phyloP scores from a whole-genome alignment of 352 stramenopile genomes.

The Phytophthora rubi region DNA sequence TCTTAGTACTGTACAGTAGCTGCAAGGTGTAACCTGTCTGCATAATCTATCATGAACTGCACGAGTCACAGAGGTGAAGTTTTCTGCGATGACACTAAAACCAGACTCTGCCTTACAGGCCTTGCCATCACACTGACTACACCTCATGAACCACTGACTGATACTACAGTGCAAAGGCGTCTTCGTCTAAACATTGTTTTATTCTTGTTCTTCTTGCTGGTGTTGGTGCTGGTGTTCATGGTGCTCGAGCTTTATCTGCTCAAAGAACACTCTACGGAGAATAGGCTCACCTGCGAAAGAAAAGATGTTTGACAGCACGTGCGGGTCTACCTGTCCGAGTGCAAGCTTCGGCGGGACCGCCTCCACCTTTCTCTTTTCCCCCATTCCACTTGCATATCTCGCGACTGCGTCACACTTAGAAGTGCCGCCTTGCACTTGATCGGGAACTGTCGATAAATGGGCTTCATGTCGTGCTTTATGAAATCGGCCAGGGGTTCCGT shows the following conservation, averaged over 20 bases:
- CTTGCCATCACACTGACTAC: too few relatives aligned
- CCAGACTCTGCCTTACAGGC: too few relatives aligned
- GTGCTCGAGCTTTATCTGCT: neutral
- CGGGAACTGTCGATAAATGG: neutral
- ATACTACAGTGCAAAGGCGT: too few relatives aligned
- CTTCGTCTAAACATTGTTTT: too few relatives aligned
- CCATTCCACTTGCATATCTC: neutral
- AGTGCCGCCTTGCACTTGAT: neutral
- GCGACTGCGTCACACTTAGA: neutral
- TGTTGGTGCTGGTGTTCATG: too few relatives aligned
- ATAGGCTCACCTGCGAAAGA: neutral
- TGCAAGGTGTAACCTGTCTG: too few relatives aligned
- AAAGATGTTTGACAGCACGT: neutral
- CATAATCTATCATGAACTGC: too few relatives aligned
- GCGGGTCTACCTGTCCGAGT: neutral
- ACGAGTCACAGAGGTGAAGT: too few relatives aligned
- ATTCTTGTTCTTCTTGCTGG: too few relatives aligned
- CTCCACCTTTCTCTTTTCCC: neutral
- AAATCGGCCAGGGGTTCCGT: neutral
- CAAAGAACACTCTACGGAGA: neutral
- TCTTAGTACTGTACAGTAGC: too few relatives aligned
- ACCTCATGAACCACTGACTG: too few relatives aligned
- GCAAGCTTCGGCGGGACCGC: neutral
- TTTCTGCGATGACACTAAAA: too few relatives aligned
- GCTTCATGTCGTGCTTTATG: neutral